Evolutionary conservation across 805 yeast genomes (phyloP).

Genomic region (Candida tibetensis): DNA sequence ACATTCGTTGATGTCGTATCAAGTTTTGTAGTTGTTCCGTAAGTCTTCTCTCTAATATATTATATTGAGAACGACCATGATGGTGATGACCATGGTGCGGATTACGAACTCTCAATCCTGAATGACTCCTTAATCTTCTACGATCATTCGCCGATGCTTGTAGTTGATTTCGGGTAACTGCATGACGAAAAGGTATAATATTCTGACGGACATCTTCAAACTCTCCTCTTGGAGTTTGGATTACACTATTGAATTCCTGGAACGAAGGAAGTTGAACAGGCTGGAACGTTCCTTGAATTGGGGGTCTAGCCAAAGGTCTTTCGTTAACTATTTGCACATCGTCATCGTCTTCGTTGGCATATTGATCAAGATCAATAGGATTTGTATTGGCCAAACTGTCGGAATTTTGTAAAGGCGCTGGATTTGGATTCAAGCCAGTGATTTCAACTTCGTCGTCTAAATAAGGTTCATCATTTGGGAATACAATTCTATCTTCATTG

Average conservation of each 20-base stretch:
- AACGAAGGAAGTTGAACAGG: background rate
- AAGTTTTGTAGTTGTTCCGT: constrained; percentile 1
- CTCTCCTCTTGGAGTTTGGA: background rate
- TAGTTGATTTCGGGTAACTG: background rate
- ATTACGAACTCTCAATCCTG: background rate
- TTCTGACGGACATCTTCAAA: background rate
- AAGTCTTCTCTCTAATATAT: background rate
- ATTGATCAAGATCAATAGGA: background rate
- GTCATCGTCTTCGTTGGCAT: constrained; percentile 9
- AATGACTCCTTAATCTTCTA: background rate
- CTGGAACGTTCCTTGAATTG: constrained; percentile 1
- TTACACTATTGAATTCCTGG: background rate
- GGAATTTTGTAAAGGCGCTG: constrained; percentile 3
- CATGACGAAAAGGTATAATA: background rate
- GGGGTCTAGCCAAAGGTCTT: constrained; percentile 14
- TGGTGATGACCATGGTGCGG: background rate
- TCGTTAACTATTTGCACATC: constrained; percentile 24
- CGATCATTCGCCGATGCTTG: background rate
- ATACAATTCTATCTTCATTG: background rate
- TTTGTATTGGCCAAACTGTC: background rate
- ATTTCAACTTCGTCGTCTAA: constrained; percentile 8
- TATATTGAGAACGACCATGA: background rate
- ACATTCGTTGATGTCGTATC: constrained; percentile 2
- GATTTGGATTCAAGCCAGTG: constrained; percentile 8
- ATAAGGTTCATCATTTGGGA: background rate